Evolutionary conservation across 2,329 filamentous ascomycete species (phyloP).

Genomic region (Fusarium nygamai): DNA sequence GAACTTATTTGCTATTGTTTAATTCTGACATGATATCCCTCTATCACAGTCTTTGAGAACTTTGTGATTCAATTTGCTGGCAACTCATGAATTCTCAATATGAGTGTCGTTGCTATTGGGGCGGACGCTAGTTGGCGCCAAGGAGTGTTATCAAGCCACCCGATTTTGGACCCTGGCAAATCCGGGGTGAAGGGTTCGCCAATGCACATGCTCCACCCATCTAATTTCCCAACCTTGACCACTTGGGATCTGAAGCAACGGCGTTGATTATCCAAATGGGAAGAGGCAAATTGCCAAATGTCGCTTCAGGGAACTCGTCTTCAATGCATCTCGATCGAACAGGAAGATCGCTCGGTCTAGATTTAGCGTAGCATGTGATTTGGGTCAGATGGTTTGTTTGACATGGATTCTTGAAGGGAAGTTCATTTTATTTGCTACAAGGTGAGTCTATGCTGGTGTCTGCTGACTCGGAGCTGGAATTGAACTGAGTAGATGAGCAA

Average conservation of each 20-base stretch:
- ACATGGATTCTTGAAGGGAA: neutral
- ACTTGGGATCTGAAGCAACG: conserved; percentile 8
- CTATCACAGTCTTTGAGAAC: neutral
- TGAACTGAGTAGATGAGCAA: neutral
- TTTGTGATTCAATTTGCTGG: neutral
- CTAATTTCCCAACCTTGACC: conserved; percentile 36
- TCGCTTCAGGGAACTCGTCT: neutral
- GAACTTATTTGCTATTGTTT: conserved; percentile 8
- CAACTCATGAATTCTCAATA: neutral
- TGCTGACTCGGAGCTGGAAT: neutral
- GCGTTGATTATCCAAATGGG: neutral
- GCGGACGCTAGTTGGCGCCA: neutral
- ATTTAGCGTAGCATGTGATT: neutral
- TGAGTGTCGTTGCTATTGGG: neutral
- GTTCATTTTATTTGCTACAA: neutral
- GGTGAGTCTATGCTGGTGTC: neutral
- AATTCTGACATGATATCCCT: neutral
- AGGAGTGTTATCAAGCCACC: conserved; percentile 15
- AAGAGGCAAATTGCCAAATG: conserved; percentile 22
- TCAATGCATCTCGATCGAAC: neutral
- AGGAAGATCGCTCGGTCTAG: neutral
- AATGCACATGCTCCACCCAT: conserved; percentile 1
- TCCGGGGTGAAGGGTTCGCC: conserved; percentile 30
- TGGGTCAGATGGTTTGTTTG: neutral
- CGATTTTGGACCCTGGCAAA: conserved; percentile 18